These are phyloP conservation scores for Elsinoe arachidis DNA, from an alignment of 2,329 filamentous ascomycete species.

Conservation along the genomic window DNA sequence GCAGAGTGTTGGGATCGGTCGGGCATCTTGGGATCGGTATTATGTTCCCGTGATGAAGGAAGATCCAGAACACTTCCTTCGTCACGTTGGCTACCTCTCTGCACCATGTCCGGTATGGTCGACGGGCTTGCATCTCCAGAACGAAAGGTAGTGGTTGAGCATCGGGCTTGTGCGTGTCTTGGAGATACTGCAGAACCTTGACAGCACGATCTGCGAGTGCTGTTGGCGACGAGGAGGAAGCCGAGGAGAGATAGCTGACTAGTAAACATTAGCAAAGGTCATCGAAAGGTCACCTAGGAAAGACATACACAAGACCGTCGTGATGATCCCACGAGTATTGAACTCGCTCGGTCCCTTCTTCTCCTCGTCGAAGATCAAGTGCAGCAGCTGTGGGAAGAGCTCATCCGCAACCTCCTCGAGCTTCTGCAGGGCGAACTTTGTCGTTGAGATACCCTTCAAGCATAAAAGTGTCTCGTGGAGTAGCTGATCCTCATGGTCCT, in stretches of 20 bases:
- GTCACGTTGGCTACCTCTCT: slow-evolving; percentile 88
- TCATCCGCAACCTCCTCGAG: slow-evolving; percentile 69
- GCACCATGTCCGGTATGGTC: slow-evolving; percentile 89
- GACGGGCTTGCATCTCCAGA: slow-evolving; percentile 73
- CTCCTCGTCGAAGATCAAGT: slow-evolving; percentile 93
- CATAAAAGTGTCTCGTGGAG: slow-evolving; percentile 89
- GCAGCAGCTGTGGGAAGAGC: slow-evolving; percentile 76
- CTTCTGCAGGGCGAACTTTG: slow-evolving; percentile 73
- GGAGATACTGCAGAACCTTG: slow-evolving; percentile 69
- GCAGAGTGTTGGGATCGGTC: slow-evolving; percentile 19
- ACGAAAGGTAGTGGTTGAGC: slow-evolving; percentile 77
- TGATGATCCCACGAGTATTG: slow-evolving; percentile 82
- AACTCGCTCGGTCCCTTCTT: slow-evolving; percentile 97
- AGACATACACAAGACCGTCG: slow-evolving; percentile 61
- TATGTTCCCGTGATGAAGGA: slow-evolving; percentile 87
- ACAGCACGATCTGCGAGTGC: slow-evolving; percentile 52
- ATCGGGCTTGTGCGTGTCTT: slow-evolving; percentile 65
- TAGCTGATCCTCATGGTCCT: slow-evolving; percentile 90
- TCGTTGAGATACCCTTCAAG: slow-evolving; percentile 89
- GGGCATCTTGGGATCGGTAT: slow-evolving; percentile 51
- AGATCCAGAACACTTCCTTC: slow-evolving; percentile 99
- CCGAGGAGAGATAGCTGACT: slow-evolving; percentile 72
- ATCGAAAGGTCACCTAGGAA: neutral
- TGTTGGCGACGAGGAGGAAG: slow-evolving; percentile 36
- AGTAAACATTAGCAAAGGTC: slow-evolving; percentile 5